Percentiles rank a stretch among this genome's conserved stretches.
Evolutionary conservation across 495 filamentous ascomycete species (phyloP).

Genomic region (Durotheca rogersii): DNA sequence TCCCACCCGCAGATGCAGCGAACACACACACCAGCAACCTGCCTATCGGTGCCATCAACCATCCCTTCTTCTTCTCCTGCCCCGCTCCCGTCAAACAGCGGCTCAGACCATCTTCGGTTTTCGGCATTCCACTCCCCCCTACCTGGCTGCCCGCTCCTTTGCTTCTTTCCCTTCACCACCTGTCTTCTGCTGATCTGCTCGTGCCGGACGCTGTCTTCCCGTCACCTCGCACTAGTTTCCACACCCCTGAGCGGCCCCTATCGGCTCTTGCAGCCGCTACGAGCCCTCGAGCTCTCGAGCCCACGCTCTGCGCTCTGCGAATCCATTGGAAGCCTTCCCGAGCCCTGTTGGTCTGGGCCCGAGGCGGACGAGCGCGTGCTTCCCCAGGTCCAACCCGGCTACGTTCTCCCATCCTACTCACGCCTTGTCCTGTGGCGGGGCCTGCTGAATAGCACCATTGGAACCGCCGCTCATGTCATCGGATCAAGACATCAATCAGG

Average conservation of each 20-base stretch:
- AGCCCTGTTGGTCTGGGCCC: not conserved
- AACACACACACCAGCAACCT: too few relatives aligned
- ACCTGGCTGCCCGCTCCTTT: too few relatives aligned
- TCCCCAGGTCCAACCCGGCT: not conserved
- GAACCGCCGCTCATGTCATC: constrained; percentile 29
- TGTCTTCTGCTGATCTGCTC: constrained; percentile 23
- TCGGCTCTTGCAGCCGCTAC: constrained; percentile 13
- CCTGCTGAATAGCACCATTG: constrained; percentile 13
- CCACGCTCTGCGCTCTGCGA: constrained; percentile 4
- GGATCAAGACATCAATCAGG: constrained; percentile 38
- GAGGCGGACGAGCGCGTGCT: too few relatives aligned
- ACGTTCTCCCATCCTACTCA: constrained; percentile 1
- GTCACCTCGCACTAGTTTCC: constrained; percentile 22
- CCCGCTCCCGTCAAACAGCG: constrained; percentile 25
- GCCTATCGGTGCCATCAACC: too few relatives aligned
- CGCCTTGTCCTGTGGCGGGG: constrained; percentile 21
- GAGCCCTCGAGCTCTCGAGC: too few relatives aligned
- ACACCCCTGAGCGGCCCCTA: constrained; percentile 9
- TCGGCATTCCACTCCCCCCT: too few relatives aligned
- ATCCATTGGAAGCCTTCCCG: constrained; percentile 24
- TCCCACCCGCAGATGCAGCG: constrained; percentile 9
- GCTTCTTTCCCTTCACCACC: constrained; percentile 10
- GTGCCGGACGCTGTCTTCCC: constrained; percentile 12
- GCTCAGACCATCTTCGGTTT: constrained; percentile 30
- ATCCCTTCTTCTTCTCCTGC: constrained; percentile 8